Base-by-base conservation (phyloP, 495 filamentous ascomycete genomes). In the Talaromyces liani region DNA sequence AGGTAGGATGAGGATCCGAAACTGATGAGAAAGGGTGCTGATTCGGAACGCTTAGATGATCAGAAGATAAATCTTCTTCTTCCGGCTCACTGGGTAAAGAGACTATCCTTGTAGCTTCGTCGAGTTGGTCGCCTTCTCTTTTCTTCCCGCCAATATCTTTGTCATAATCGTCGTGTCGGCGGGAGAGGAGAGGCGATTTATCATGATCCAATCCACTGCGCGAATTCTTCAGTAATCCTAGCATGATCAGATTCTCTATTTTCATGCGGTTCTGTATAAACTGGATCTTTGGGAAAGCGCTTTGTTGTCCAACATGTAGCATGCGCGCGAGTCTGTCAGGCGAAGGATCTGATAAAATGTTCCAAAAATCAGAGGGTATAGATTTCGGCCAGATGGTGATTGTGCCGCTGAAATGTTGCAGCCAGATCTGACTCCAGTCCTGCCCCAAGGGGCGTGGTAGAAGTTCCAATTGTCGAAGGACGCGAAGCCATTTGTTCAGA, bases 391-490 rank as follows among this genome's bases (percentile, higher is more conserved):
- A 98, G 68, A 98, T 91, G 8, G 95, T 98, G 63, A 98, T 88
- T 18, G 91, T 97, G 45, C 94, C 94, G 65, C 87, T 89, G 78
- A 98, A 97, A 64, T 88, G 87, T 73, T 98, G 94, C 31, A 98
- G 83, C 90, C 92, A 98, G 36, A 98, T 88, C 73, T 93, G 88
- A 60, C 85, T 89, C 94, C 94, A 98, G 72, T 98, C 95, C 72
- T 97, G 93, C 9, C 91, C 92, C n/a, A 97, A 68, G 0, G 90
- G 91, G 0, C 94, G 85, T 7, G 94, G 94, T 0, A 98, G 84
- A 6, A 98, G 82, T 69, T 98, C 94, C 0, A 98, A 78, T 70
- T 97, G 92, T 4, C 92, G 87, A 25, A 97, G 82, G 0, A 98
- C 91, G 70, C 93, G 92, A 22, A 98, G 85, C 92, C 93, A 98